Conservation (phyloP, 768 basidiomycete species). For the Serendipita sp. region DNA sequence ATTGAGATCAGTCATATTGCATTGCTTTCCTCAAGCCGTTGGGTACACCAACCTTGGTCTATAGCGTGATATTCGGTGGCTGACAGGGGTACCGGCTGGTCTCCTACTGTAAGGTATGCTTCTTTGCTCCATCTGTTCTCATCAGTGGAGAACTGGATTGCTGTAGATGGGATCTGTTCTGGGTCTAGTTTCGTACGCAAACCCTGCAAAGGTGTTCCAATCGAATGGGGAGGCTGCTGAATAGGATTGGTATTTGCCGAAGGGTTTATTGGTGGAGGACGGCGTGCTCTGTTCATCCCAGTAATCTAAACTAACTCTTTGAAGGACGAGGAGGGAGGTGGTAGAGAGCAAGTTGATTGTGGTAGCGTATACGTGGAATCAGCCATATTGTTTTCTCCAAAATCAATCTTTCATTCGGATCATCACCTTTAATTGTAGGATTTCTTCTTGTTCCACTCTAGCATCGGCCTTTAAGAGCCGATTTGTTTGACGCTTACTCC, state of each 20-base stretch:
- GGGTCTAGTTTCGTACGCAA: slow-evolving; percentile 73
- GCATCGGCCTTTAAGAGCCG: too few species aligned
- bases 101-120: slow-evolving; percentile 44
- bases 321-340: neutral
- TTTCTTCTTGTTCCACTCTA: too few species aligned
- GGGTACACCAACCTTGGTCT: slow-evolving; percentile 54
- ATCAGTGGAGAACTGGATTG: slow-evolving; percentile 64
- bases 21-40: neutral
- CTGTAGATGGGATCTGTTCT: slow-evolving; percentile 81
- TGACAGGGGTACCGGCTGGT: slow-evolving; percentile 56
- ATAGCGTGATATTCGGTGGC: slow-evolving; percentile 79
- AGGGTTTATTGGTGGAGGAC: slow-evolving; percentile 4
- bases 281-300: neutral
- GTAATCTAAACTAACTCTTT: neutral
- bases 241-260: slow-evolving; percentile 7
- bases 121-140: slow-evolving; percentile 62
- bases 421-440: too few species aligned
- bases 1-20: slow-evolving; percentile 7
- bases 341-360: neutral
- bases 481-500: too few species aligned
- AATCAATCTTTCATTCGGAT: too few species aligned
- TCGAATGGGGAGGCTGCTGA: slow-evolving; percentile 24
- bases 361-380: too few species aligned
- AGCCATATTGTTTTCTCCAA: too few species aligned
- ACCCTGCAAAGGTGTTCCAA: slow-evolving; percentile 30